Conservation (phyloP, 2,329 filamentous ascomycete species). For the Parastagonospora nodorum region DNA sequence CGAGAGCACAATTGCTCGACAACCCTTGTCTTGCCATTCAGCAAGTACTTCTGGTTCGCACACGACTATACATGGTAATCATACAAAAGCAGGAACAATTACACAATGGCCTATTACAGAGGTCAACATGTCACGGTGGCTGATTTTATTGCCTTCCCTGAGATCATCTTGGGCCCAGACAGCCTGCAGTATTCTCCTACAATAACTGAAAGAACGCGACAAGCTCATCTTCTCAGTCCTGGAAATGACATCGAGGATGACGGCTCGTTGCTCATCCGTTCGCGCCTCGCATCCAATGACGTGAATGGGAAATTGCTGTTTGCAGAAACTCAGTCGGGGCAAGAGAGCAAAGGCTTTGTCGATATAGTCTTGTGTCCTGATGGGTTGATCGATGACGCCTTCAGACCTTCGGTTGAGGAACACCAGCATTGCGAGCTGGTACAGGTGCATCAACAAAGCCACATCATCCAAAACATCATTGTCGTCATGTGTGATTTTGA, state of each 20-base stretch:
- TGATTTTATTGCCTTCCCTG: slow-evolving; percentile 4
- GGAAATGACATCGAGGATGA: slow-evolving; percentile 18
- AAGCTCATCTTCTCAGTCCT: slow-evolving; percentile 12
- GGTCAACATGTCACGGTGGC: slow-evolving; percentile 18
- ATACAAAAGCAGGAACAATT: slow-evolving; percentile 22
- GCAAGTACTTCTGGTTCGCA: neutral
- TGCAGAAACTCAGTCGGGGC: slow-evolving; percentile 21
- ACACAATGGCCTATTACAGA: slow-evolving; percentile 12
- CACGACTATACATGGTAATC: neutral
- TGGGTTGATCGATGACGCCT: slow-evolving; percentile 9
- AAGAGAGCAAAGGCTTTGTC: slow-evolving; percentile 13
- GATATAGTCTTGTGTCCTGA: slow-evolving; percentile 6
- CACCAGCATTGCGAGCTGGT: slow-evolving; percentile 16
- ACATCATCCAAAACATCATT: neutral
- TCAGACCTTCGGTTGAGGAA: slow-evolving; percentile 17
- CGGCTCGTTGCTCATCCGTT: slow-evolving; percentile 30
- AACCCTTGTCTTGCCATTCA: neutral
- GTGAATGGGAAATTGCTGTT: slow-evolving; percentile 33
- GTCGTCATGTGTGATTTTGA: neutral
- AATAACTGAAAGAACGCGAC: slow-evolving; percentile 13
- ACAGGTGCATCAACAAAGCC: slow-evolving; percentile 6
- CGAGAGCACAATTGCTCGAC: neutral
- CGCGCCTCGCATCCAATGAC: slow-evolving; percentile 37
- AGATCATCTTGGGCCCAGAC: slow-evolving; percentile 27
- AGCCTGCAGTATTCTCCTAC: slow-evolving; percentile 12